Base-by-base conservation (phyloP, 306 rosid genomes). In the Quercus mongolica region DNA sequence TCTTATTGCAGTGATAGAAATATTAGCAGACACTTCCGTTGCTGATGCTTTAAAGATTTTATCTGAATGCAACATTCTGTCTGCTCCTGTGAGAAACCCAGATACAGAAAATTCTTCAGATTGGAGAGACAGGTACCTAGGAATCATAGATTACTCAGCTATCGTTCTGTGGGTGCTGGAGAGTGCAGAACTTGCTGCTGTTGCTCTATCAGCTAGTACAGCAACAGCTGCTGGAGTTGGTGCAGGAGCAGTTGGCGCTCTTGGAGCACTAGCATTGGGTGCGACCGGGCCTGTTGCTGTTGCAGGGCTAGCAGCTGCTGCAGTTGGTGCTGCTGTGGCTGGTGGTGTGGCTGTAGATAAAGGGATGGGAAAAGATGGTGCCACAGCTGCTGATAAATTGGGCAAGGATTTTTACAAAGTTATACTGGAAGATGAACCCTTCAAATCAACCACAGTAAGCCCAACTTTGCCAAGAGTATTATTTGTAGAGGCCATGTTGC, bases 401-500 rank as follows among this genome's bases (percentile, higher is more conserved):
- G 98, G 99, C 30, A 80, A 89, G 31, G 97, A 92, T 82, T 95
- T 95, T 79, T 95, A 95, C 91, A 91, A 84, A 71, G 89, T 91
- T 72, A 46, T 91, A 58, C 92, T 95, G 76, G 87, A 82, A 79
- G 97, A 95, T 84, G 99, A 92, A 78, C 99, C 98, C 69, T 95
- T 92, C 92, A 95, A 90, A 87, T 95, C 99, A 76, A 90, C 98
- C 72, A 90, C 94, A 69, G 99, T 95, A 90, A 83, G 93, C 80
- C 31, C 68, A 74, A 33, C 51, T 26, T 57, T 49, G n/a, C 30
- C 72, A 56, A 14, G 56, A 51, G 21, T n/a, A n/a, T 62, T 74
- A 38, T 23, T 77, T 20, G 54, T 58, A 21, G 11, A 67, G 23
- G 6, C 38, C 20, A 25, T 56, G 62, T 65, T 64, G 18, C 65